Base-by-base conservation (phyloP, 176 grass and related monocot genomes). In the Triticum monococcum region DNA sequence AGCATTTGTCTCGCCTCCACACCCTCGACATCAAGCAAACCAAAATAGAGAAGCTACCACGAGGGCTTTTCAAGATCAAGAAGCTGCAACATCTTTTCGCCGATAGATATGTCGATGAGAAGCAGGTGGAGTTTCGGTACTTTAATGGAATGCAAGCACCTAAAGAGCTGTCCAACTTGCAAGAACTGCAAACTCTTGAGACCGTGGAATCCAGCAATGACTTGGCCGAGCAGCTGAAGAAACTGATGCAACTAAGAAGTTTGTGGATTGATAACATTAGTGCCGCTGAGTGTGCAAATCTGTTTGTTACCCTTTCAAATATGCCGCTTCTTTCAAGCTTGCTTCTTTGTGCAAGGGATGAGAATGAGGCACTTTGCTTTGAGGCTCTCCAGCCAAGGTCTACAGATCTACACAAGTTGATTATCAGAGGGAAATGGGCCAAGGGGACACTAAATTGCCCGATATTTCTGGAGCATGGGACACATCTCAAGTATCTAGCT, bases 21-120 rank as follows among this genome's bases (percentile, higher is more conserved):
- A 89, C 87, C 12, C 46, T 89, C 4, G 88, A 89, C 12, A 85
- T 85, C 2, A 89, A 85, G 16, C 78, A 85, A 68, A 89, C 83
- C 3, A 65, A 85, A 61, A 89, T 89, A 81, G 69, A 81, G 48
- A 86, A 85, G 26, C 83, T 89, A 4, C 88, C 83, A 11, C 60
- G 37, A 61, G 83, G 83, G 2, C 81, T 89, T 20, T 8, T 18
- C 13, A 89, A 89, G 13, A 5, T 86, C 1, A 89, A 70, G 62
- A 89, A 81, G 14, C 36, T 86, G 2, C 14, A 62, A 0, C 88
- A 86, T 78, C 70, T 89, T 60, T 16, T 89, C 0, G 83, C 88
- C 0, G 88, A 89, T 14, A 89, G 78, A 48, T 62, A 8, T 35
- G 36, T 2, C 23, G 88, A 89, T 30, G 62, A 86, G 61, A 77